Conservation (phyloP, 2,329 filamentous ascomycete species). For the Epichloe scottii region DNA sequence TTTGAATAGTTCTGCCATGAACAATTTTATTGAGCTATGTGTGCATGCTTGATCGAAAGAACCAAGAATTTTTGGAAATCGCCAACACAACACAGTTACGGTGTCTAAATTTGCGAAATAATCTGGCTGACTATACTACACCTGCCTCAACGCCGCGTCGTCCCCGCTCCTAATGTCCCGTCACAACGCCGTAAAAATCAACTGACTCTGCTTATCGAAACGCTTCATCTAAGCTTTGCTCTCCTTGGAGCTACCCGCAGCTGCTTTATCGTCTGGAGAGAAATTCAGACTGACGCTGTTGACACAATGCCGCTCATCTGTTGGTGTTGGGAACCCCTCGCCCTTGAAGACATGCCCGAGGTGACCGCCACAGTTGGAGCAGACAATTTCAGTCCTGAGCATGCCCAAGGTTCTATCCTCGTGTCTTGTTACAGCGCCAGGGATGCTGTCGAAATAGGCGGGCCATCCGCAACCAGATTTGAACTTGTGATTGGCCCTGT, state of each 20-base stretch:
- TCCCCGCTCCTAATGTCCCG: not conserved
- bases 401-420: constrained; percentile 70
- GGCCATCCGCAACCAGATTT: constrained; percentile 95
- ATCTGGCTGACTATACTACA: not conserved
- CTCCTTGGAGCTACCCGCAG: constrained; percentile 19
- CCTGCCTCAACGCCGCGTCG: not conserved
- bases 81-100: no score
- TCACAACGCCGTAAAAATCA: not conserved
- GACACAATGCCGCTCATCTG: constrained; percentile 93
- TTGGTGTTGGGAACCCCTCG: constrained; percentile 72
- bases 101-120: no score
- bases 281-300: constrained; percentile 90
- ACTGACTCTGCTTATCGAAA: not conserved
- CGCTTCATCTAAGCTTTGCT: constrained; percentile 22
- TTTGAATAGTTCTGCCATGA: no score
- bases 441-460: constrained; percentile 91
- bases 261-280: constrained; percentile 46
- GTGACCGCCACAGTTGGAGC: constrained; percentile 87
- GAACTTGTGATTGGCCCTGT: constrained; percentile 92
- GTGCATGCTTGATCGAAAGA: no score
- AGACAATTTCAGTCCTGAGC: constrained; percentile 84
- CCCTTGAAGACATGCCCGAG: constrained; percentile 93
- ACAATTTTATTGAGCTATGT: no score
- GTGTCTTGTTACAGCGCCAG: constrained; percentile 75
- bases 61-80: no score